Percentiles rank a stretch among this genome's conserved stretches.
These are phyloP conservation scores for Colletotrichum eremochloae DNA, from an alignment of 2,329 filamentous ascomycete genomes.

Conservation along the genomic window DNA sequence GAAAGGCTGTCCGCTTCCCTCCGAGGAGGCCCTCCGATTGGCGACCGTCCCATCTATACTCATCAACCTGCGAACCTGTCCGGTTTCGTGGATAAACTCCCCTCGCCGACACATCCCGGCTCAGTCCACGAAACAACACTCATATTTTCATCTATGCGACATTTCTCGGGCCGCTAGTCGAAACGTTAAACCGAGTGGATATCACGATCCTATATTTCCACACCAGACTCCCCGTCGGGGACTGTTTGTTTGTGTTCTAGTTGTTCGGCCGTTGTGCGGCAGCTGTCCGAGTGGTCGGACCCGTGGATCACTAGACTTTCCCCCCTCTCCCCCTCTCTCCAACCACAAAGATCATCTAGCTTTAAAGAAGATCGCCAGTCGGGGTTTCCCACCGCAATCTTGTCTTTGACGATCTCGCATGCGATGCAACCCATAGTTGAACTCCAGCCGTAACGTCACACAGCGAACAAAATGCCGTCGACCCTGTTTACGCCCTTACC, in stretches of 20 bases:
- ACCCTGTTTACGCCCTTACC: conserved; percentile 25
- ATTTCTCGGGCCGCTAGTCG: conserved; percentile 40
- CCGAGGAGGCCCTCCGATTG: conserved; percentile 25
- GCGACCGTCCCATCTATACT: conserved; percentile 10
- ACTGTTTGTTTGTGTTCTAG: conserved; percentile 13
- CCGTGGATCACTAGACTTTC: conserved; percentile 27
- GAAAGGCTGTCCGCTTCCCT: conserved; percentile 18
- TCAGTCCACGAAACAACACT: conserved; percentile 33
- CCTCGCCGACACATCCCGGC: conserved; percentile 22
- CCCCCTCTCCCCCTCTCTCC: background rate
- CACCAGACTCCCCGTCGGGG: conserved; percentile 23
- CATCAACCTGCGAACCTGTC: conserved; percentile 30
- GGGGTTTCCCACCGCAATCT: conserved; percentile 23
- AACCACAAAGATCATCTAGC: conserved; percentile 23
- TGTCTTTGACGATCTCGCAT: conserved; percentile 34
- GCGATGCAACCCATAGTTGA: conserved; percentile 35
- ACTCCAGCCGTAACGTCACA: conserved; percentile 16
- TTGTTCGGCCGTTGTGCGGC: conserved; percentile 17
- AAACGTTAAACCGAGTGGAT: conserved; percentile 39
- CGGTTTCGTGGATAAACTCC: conserved; percentile 26
- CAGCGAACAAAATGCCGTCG: conserved; percentile 34
- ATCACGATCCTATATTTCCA: conserved; percentile 40
- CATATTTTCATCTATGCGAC: conserved; percentile 36
- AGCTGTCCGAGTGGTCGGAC: conserved; percentile 33
- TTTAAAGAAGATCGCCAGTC: conserved; percentile 40